These are phyloP conservation scores for Leccinum incarnatum DNA, from an alignment of 768 basidiomycete species.

Conservation along the genomic window DNA sequence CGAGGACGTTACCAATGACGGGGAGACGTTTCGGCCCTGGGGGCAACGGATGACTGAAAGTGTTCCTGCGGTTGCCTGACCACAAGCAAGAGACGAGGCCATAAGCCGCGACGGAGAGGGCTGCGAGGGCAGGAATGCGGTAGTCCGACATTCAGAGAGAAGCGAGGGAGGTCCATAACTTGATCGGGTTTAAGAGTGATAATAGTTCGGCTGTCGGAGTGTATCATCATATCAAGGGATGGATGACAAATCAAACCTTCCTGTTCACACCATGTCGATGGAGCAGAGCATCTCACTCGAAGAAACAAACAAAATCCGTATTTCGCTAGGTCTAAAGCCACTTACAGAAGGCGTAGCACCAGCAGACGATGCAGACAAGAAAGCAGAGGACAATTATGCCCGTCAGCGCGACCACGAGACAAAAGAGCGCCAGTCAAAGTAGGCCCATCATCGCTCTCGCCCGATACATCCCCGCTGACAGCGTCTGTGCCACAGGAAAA, in stretches of 20 bases:
- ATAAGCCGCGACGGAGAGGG: slow-evolving; percentile 2
- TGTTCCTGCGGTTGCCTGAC: slow-evolving; percentile 4
- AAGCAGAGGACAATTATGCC: slow-evolving; percentile 86
- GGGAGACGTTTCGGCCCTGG: slow-evolving; percentile 51
- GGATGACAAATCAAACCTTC: slow-evolving; percentile 12
- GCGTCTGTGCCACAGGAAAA: slow-evolving; percentile 46
- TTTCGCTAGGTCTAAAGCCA: slow-evolving; percentile 90
- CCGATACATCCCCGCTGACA: slow-evolving; percentile 16
- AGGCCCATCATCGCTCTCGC: slow-evolving; percentile 32
- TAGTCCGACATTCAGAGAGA: slow-evolving; percentile 10
- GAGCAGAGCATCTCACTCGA: slow-evolving; percentile 89
- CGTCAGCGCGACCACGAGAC: slow-evolving; percentile 65
- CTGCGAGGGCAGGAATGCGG: slow-evolving; percentile 11
- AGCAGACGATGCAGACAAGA: slow-evolving; percentile 71
- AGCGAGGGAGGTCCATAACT: not conserved
- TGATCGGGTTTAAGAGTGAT: not conserved
- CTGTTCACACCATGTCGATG: slow-evolving; percentile 52
- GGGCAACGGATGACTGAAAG: slow-evolving; percentile 32
- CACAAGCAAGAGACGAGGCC: slow-evolving; percentile 2
- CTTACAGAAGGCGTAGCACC: slow-evolving; percentile 78
- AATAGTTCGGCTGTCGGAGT: slow-evolving; percentile 5
- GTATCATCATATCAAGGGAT: too few relatives aligned
- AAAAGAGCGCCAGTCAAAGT: slow-evolving; percentile 78
- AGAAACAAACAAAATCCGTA: slow-evolving; percentile 95
- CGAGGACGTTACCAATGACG: slow-evolving; percentile 30